phyloP scores from a whole-genome alignment of 371 early-diverging fungal genomes.

The Saksenaea vasiformis region DNA sequence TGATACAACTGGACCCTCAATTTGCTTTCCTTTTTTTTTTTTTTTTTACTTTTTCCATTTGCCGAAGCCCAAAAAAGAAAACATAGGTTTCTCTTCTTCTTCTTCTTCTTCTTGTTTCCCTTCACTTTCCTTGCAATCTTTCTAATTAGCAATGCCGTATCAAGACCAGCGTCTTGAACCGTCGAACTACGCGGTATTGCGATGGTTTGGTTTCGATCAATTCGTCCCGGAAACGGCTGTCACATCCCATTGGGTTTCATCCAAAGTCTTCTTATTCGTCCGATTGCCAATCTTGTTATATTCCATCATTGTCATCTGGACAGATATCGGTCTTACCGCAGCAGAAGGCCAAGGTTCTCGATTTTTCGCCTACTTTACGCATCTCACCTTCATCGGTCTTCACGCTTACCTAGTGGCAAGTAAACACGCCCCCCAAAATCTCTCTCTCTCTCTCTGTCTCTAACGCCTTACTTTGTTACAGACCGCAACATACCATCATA shows the following conservation, averaged over 20 bases:
- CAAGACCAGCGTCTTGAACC: slow-evolving; percentile 22
- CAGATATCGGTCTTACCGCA: slow-evolving; percentile 37
- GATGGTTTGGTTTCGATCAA: slow-evolving; percentile 51
- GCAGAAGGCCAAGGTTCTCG: slow-evolving; percentile 7
- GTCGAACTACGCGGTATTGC: slow-evolving; percentile 32
- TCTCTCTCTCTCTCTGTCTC: not conserved
- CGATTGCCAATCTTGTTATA: slow-evolving; percentile 44
- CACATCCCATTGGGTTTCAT: slow-evolving; percentile 53
- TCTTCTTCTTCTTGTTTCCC: not conserved
- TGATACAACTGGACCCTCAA: slow-evolving; percentile 4
- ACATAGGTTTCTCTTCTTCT: slow-evolving; percentile 2
- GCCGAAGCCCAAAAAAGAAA: not conserved
- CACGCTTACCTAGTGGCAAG: slow-evolving; percentile 54
- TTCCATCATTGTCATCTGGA: slow-evolving; percentile 42
- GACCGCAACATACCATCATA: slow-evolving; percentile 32
- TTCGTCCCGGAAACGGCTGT: slow-evolving; percentile 58
- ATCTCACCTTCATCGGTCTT: slow-evolving; percentile 55
- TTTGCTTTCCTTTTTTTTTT: not conserved
- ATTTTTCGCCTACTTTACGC: slow-evolving; percentile 54
- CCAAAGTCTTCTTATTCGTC: slow-evolving; percentile 41
- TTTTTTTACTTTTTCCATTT: slow-evolving; percentile 5
- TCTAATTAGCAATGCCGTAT: slow-evolving; percentile 3
- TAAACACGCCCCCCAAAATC: not conserved
- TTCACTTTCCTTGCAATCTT: slow-evolving; percentile 4
- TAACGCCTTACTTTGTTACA: not conserved